Conservation (phyloP, 257 asterid species). For the Solanum pimpinellifolium region DNA sequence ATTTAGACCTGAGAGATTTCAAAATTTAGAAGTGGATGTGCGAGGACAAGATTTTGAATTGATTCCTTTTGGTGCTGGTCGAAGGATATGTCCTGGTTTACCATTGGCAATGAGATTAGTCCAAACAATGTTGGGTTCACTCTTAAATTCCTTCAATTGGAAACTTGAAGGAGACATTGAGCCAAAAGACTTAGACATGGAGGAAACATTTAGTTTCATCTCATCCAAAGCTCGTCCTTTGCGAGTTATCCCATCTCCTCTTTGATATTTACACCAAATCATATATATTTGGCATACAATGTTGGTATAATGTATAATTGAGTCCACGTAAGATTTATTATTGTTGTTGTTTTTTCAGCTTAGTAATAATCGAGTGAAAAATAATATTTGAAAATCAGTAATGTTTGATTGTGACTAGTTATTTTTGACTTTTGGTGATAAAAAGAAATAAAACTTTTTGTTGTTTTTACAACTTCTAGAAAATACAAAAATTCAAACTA, state of each 20-base stretch:
- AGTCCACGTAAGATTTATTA: neutral
- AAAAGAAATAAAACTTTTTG: too few species aligned
- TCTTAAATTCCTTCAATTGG: neutral
- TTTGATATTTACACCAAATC: neutral
- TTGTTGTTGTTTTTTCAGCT: too few species aligned
- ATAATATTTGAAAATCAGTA: too few species aligned
- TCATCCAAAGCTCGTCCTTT: neutral
- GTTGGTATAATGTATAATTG: neutral
- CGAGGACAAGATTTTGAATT: neutral
- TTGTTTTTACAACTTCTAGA: too few species aligned
- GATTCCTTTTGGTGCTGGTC: neutral
- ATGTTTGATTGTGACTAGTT: too few species aligned
- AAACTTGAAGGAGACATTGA: neutral
- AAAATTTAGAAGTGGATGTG: neutral
- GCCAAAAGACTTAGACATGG: neutral
- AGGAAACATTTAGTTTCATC: neutral
- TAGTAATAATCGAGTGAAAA: too few species aligned
- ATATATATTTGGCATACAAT: neutral
- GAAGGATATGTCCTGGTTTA: neutral
- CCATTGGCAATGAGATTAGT: neutral
- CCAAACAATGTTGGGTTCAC: neutral
- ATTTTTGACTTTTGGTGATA: too few species aligned
- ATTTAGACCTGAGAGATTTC: neutral
- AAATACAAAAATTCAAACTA: too few species aligned
- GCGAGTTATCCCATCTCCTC: neutral